phyloP scores from a whole-genome alignment of 2,329 filamentous ascomycete species.

The Chrysoporthe cubensis region DNA sequence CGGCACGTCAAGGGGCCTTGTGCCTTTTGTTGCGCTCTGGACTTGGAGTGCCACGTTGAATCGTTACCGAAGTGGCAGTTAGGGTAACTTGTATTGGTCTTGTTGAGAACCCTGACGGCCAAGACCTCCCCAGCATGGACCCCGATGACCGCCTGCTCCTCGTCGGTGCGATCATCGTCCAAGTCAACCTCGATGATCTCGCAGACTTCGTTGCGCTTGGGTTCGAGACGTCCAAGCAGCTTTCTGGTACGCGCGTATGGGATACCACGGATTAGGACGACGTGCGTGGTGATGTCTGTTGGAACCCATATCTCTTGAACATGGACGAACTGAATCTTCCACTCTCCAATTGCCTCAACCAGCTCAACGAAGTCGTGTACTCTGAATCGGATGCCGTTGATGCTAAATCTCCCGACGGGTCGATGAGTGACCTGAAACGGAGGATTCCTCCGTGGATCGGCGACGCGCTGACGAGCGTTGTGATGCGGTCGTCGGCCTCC shows the following conservation, averaged over 20 bases:
- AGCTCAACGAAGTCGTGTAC: conserved; percentile 18
- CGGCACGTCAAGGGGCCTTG: conserved; percentile 54
- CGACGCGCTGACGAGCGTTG: background rate
- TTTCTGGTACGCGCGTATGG: conserved; percentile 42
- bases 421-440: background rate
- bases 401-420: background rate
- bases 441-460: background rate
- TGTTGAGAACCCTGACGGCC: conserved; percentile 46
- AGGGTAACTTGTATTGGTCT: conserved; percentile 59
- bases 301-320: conserved; percentile 43
- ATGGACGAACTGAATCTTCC: conserved; percentile 44
- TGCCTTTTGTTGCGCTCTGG: conserved; percentile 29
- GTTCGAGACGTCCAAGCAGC: conserved; percentile 42
- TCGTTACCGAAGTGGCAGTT: conserved; percentile 35
- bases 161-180: conserved; percentile 37
- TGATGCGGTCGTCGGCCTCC: too few relatives aligned
- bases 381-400: background rate
- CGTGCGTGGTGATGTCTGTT: conserved; percentile 32
- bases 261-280: conserved; percentile 45
- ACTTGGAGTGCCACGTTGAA: background rate
- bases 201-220: conserved; percentile 49
- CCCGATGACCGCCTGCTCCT: conserved; percentile 47
- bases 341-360: background rate
- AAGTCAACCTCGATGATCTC: conserved; percentile 46
- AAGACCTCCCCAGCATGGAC: conserved; percentile 45